Conservation (phyloP, 306 rosid genomes). For the Quercus bicolor region DNA sequence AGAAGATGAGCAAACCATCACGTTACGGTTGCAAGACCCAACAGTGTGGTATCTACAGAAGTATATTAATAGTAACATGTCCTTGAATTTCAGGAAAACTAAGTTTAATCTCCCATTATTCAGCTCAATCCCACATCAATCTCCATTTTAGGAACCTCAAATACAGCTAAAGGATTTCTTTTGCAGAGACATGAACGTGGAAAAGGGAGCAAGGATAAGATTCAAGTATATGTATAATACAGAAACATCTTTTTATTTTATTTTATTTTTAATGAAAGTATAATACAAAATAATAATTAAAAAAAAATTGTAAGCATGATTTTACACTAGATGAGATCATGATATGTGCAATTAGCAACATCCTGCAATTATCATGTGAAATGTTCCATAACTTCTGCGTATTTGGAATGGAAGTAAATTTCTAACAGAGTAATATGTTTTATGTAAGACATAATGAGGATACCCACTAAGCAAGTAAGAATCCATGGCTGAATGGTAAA, state of each 20-base stretch:
- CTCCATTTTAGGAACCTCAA: not conserved
- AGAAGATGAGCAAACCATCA: not conserved
- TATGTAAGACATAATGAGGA: no score
- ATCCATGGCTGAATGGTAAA: no score
- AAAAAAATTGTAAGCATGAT: not conserved
- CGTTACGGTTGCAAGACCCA: not conserved
- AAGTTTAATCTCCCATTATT: not conserved
- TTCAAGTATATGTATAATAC: not conserved
- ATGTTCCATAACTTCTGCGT: not conserved
- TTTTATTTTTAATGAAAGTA: no score
- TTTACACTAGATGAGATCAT: not conserved
- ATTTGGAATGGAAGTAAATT: no score
- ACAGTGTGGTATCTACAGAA: not conserved
- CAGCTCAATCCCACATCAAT: not conserved
- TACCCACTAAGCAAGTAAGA: no score
- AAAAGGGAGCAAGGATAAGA: not conserved
- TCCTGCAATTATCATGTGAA: not conserved
- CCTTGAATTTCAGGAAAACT: not conserved
- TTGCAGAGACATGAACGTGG: not conserved
- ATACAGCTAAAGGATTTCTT: not conserved
- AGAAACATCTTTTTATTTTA: not conserved
- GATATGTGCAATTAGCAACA: not conserved
- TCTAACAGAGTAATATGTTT: no score
- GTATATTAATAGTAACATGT: not conserved
- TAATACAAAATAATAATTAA: no score